Evolutionary conservation across 2,329 filamentous ascomycete genomes (phyloP).

Genomic region (Colletotrichum tropicicola): DNA sequence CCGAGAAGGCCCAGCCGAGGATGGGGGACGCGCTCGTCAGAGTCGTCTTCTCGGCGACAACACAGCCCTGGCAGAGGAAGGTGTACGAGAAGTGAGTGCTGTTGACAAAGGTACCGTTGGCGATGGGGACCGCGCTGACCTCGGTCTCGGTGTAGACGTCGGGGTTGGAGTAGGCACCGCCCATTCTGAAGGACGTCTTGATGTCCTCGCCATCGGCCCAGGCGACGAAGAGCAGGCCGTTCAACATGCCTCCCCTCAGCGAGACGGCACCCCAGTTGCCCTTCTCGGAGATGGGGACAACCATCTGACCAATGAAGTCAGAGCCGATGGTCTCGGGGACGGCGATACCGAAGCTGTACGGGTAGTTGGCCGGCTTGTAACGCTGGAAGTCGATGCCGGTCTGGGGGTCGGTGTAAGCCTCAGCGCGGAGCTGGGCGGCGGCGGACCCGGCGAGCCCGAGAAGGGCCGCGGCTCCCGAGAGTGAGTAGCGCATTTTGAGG

Average conservation of each 20-base stretch:
- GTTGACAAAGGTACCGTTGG: conserved; percentile 61
- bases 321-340: conserved; percentile 55
- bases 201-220: conserved; percentile 58
- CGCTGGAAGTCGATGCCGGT: conserved; percentile 48
- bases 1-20: conserved; percentile 51
- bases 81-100: conserved; percentile 62
- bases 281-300: conserved; percentile 41
- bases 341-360: conserved; percentile 59
- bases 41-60: conserved; percentile 43
- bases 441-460: conserved; percentile 35
- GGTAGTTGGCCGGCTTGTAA: conserved; percentile 33
- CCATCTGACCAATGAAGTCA: conserved; percentile 65
- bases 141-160: conserved; percentile 50
- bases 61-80: conserved; percentile 59
- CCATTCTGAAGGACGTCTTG: conserved; percentile 38
- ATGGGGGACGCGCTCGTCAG: conserved; percentile 38
- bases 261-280: conserved; percentile 60
- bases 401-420: conserved; percentile 49
- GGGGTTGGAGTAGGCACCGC: conserved; percentile 55
- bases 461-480: conserved; percentile 25
- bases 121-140: conserved; percentile 52
- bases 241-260: conserved; percentile 55
- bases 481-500: conserved; percentile 27
- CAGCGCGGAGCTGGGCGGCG: conserved; percentile 33
- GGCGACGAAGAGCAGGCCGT: conserved; percentile 56